A percentile compares a stretch with the other conserved stretches of the same genome.
These are phyloP conservation scores for Paspalum vaginatum DNA, from an alignment of 176 grass and related monocot species.

Conservation along the genomic window DNA sequence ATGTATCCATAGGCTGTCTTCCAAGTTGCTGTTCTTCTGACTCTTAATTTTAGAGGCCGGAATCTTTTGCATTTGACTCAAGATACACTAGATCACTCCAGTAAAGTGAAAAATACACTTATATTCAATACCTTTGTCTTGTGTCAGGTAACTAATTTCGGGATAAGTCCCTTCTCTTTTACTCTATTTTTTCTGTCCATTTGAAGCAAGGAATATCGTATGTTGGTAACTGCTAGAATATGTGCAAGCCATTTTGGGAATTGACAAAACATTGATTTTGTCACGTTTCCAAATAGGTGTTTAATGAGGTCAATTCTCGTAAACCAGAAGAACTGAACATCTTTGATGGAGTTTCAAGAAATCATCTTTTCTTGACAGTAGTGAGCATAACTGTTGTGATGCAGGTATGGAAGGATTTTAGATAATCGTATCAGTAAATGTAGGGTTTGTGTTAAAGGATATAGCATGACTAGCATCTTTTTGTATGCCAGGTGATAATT, in stretches of 20 bases:
- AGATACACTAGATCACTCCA: slow-evolving; percentile 52
- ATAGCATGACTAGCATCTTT: slow-evolving; percentile 31
- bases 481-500: slow-evolving; percentile 66
- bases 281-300: slow-evolving; percentile 55
- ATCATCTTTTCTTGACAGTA: slow-evolving; percentile 70
- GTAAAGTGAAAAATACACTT: slow-evolving; percentile 91
- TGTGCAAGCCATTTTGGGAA: slow-evolving; percentile 8
- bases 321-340: slow-evolving; percentile 88
- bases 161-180: slow-evolving; percentile 8
- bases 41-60: slow-evolving; percentile 74
- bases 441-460: slow-evolving; percentile 25
- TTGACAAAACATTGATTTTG: slow-evolving; percentile 37
- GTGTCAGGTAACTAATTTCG: slow-evolving; percentile 63
- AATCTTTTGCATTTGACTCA: slow-evolving; percentile 67
- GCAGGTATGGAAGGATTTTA: slow-evolving; percentile 61
- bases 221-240: not conserved
- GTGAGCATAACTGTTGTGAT: slow-evolving; percentile 66
- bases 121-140: slow-evolving; percentile 98
- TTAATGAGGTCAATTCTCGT: slow-evolving; percentile 95
- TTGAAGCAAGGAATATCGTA: not conserved
- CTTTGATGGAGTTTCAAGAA: slow-evolving; percentile 76
- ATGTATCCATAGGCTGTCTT: slow-evolving; percentile 70
- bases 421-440: slow-evolving; percentile 20
- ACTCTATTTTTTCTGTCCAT: slow-evolving; percentile 8
- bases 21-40: slow-evolving; percentile 85